Evolutionary conservation across 139 green algal species (phyloP), one percentile per base, ranked within the genome.

Genomic region (Coelastrella sp.): DNA sequence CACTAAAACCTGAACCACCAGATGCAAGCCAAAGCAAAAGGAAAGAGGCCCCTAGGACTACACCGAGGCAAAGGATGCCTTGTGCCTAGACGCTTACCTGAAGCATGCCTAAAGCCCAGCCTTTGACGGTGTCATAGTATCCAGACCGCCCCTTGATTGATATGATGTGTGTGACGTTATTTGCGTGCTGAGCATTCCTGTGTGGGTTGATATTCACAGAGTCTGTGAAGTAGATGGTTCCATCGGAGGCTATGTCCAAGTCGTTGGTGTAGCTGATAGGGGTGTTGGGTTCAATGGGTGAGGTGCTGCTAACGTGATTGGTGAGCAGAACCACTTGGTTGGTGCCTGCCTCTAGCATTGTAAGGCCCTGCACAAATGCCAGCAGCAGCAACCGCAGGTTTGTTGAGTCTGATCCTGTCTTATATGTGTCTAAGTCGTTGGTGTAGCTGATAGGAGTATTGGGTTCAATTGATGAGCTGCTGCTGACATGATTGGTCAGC

Each of bases 341-440:
- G 16, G 6, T 92, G 80, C 20, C 16, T 3, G 73, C 47, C 20
- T 95, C 90, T 4, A 93, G 83, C 68, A 87, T 91, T 8, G 93
- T 71, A 3, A 95, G 80, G 54, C 92, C 92, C 90, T 93, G 80
- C 0, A n/a, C n/a, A n/a, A n/a, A n/a, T n/a, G n/a, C n/a, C n/a
- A n/a, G n/a, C n/a, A n/a, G n/a, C n/a, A n/a, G n/a, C n/a, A n/a
- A n/a, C n/a, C n/a, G n/a, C n/a, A n/a, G n/a, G n/a, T 75, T 75
- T 58, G 22, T 20, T 57, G 80, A 71, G 54, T 8, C 61, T 7
- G 58, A 73, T 56, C 56, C 22, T 81, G 22, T 8, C 22, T n/a
- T n/a, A n/a, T n/a, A n/a, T 32, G 97, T 94, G 90, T 97, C 95
- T 47, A 97, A 82, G 32, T 95, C 95, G 77, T 97, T 97, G 14